These are phyloP conservation scores for Eimeria brunetti DNA, from an alignment of 169 alveolate genomes.

Conservation along the genomic window DNA sequence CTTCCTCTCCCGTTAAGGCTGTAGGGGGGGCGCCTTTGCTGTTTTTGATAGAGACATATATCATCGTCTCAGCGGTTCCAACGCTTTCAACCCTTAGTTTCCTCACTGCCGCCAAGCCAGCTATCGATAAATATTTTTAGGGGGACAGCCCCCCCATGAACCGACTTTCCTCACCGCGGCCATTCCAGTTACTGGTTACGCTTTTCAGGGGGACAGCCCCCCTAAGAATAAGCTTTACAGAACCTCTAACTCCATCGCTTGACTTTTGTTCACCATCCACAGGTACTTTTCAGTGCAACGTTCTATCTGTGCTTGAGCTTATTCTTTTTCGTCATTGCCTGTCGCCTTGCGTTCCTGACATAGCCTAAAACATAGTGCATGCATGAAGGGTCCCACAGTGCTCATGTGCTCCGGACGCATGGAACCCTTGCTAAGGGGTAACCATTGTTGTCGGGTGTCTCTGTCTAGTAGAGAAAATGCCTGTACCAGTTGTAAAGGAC, in stretches of 20 bases:
- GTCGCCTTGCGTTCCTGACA: not conserved
- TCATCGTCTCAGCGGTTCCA: not conserved
- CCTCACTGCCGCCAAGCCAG: not conserved
- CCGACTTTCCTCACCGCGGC: not conserved
- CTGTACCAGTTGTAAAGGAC: not conserved
- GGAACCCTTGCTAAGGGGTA: not conserved
- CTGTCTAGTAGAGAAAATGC: not conserved
- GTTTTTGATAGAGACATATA: too few relatives aligned
- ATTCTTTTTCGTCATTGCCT: not conserved
- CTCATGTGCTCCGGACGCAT: too few relatives aligned
- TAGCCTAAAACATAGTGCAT: not conserved
- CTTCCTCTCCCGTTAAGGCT: not conserved
- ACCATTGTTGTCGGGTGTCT: not conserved
- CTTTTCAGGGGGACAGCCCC: not conserved
- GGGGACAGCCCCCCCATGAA: not conserved
- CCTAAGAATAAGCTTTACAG: not conserved
- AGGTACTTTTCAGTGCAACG: too few relatives aligned
- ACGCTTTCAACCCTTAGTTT: not conserved
- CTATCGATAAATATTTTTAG: too few relatives aligned
- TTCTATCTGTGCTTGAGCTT: too few relatives aligned
- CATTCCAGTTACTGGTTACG: not conserved
- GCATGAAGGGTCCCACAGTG: not conserved
- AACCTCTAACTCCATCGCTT: too few relatives aligned
- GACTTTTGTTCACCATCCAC: too few relatives aligned
- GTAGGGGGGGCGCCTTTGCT: not conserved